Percentiles rank a stretch among this genome's conserved stretches.
Conservation (phyloP, 2,329 filamentous ascomycete species). For the Furcasterigmium sp. region DNA sequence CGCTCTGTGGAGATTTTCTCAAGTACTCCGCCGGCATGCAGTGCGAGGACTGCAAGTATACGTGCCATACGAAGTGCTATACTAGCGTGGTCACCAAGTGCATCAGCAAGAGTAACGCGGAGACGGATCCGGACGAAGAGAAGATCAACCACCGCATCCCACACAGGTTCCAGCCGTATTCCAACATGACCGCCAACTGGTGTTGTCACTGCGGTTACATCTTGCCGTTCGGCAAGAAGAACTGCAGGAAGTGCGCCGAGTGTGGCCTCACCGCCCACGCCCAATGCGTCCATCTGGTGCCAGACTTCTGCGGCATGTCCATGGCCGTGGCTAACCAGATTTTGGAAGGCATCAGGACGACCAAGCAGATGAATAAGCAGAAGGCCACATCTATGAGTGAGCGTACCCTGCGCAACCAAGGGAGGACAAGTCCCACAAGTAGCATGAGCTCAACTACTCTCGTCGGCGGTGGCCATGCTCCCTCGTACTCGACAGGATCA, state of each 20-base stretch:
- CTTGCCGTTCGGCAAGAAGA: slow-evolving; percentile 89
- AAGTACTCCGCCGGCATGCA: slow-evolving; percentile 99
- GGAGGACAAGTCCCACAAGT: slow-evolving; percentile 39
- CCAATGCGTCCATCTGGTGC: slow-evolving; percentile 88
- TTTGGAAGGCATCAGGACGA: slow-evolving; percentile 74
- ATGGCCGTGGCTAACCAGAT: slow-evolving; percentile 97
- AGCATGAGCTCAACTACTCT: slow-evolving; percentile 23
- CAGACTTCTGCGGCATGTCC: slow-evolving; percentile 98
- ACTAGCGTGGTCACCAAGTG: slow-evolving; percentile 96
- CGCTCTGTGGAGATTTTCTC: slow-evolving; percentile 94
- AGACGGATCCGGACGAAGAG: slow-evolving; percentile 96
- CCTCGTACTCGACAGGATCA: slow-evolving; percentile 19
- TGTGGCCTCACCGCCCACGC: slow-evolving; percentile 89
- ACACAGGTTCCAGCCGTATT: slow-evolving; percentile 93
- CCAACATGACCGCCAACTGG: slow-evolving; percentile 98
- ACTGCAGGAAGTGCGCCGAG: slow-evolving; percentile 89
- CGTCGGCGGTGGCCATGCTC: slow-evolving; percentile 9
- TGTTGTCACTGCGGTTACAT: slow-evolving; percentile 98
- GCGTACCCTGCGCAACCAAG: slow-evolving; percentile 54
- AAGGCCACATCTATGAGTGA: slow-evolving; percentile 56
- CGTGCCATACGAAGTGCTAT: slow-evolving; percentile 97
- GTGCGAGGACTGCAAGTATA: slow-evolving; percentile 99
- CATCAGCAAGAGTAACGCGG: slow-evolving; percentile 98
- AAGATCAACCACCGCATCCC: slow-evolving; percentile 99
- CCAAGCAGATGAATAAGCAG: slow-evolving; percentile 63